Evolutionary conservation across 495 filamentous ascomycete species (phyloP), one percentile per base, ranked within the genome.

Genomic region (Xylaria intraflava): DNA sequence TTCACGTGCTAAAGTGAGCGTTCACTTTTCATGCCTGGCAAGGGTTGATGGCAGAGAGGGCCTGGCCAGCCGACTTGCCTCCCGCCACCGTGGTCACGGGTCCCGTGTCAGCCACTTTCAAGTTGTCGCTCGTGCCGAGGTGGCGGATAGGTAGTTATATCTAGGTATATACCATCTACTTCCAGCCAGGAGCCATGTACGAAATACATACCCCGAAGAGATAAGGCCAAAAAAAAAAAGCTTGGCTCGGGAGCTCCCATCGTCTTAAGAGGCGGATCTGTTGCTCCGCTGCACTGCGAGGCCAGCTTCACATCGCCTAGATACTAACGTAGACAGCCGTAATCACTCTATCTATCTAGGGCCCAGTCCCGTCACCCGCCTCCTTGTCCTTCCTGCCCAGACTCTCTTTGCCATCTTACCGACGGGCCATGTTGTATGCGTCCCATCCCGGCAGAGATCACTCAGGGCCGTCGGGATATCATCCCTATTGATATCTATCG

Each of bases 81-180:
- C 23, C 45, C 52, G 29, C 29, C 52, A 55, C 38, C 42, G 45
- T 24, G 44, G 38, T 38, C 38, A n/a, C 42, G 7, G 11, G 19
- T 38, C 26, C 45, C 36, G 38, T 48, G 43, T 20, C 29, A 43
- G 44, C 36, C 44, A 40, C 51, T 23, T n/a, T n/a, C n/a, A n/a
- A n/a, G n/a, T n/a, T n/a, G n/a, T 55, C 52, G 52, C 52, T 43
- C 43, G 47, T 49, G 52, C 52, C 44, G 45, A 48, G 16, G 24
- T 48, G 45, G 38, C 35, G n/a, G n/a, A n/a, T n/a, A n/a, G n/a
- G n/a, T n/a, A n/a, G n/a, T n/a, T n/a, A n/a, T n/a, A n/a, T n/a
- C n/a, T n/a, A n/a, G n/a, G n/a, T n/a, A n/a, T n/a, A n/a, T n/a
- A n/a, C n/a, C n/a, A n/a, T n/a, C n/a, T n/a, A n/a, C n/a, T n/a